Percentiles rank a stretch among this genome's conserved stretches.
Conservation (phyloP, 169 alveolate genomes). For the Plasmodium gaboni region DNA sequence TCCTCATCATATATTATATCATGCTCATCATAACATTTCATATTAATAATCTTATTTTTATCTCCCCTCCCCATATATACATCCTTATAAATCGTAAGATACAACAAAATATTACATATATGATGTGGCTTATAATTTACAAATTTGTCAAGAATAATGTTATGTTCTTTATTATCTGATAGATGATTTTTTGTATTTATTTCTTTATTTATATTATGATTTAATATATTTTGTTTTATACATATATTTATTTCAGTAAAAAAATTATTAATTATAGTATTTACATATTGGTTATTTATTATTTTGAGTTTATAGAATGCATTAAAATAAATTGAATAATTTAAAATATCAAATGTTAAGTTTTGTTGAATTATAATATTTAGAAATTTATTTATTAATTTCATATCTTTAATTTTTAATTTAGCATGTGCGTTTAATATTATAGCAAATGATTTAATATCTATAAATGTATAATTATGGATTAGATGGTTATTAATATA, state of each 20-base stretch:
- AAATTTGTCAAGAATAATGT: not conserved
- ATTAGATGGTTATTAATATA: conserved; percentile 62
- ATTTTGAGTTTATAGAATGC: conserved; percentile 58
- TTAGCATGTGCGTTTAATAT: conserved; percentile 72
- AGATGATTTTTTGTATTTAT: not conserved
- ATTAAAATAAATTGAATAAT: conserved; percentile 63
- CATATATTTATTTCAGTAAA: conserved; percentile 31
- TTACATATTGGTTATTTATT: conserved; percentile 21
- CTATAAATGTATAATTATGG: conserved; percentile 63
- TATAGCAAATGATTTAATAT: conserved; percentile 63
- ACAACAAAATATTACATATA: conserved; percentile 71
- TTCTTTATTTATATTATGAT: not conserved
- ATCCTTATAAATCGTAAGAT: conserved; percentile 37
- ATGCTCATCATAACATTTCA: not conserved
- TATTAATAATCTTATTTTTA: no score
- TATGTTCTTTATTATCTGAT: not conserved
- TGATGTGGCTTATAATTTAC: conserved; percentile 42
- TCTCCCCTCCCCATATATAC: no score
- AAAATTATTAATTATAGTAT: conserved; percentile 12
- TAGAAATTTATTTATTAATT: conserved; percentile 73
- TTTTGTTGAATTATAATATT: conserved; percentile 40
- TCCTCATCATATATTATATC: not conserved
- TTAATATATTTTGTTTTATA: not conserved
- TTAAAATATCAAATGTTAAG: conserved; percentile 43
- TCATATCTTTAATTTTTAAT: conserved; percentile 70